These are phyloP conservation scores for Chloranthus sessilifolius DNA, from an alignment of 164 flowering plant species.

Conservation along the genomic window DNA sequence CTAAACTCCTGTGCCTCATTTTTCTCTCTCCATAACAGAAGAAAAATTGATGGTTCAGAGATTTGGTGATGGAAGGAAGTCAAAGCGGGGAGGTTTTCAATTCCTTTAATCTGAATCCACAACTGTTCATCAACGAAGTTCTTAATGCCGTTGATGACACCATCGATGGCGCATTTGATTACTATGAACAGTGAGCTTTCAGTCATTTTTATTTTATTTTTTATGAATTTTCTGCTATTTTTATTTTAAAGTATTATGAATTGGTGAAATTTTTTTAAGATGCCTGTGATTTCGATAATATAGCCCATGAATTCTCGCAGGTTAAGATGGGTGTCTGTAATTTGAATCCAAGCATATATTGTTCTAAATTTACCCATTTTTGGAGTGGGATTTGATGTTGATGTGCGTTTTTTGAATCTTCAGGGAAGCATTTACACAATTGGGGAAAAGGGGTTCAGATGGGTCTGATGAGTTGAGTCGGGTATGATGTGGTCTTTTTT, in stretches of 20 bases:
- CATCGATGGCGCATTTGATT: constrained; percentile 63
- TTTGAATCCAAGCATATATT: too few species aligned
- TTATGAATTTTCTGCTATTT: too few species aligned
- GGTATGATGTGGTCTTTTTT: constrained; percentile 25
- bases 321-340: too few species aligned
- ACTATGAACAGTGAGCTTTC: constrained; percentile 36
- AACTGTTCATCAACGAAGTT: constrained; percentile 68
- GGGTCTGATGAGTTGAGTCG: constrained; percentile 37
- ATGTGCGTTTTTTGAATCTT: too few species aligned
- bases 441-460: constrained; percentile 37
- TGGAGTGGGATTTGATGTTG: too few species aligned
- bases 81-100: constrained; percentile 57
- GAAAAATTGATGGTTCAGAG: too few species aligned
- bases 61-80: constrained; percentile 44
- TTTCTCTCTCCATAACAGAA: too few species aligned
- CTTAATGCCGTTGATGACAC: constrained; percentile 59
- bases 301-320: too few species aligned
- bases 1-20: too few species aligned
- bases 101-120: constrained; percentile 63
- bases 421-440: constrained; percentile 45
- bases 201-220: constrained; percentile 1
- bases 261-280: not conserved
- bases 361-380: too few species aligned
- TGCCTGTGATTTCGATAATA: too few species aligned
- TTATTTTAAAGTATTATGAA: too few species aligned